Base-by-base conservation (phyloP, 148 eudicot species). In the Persicaria maculosa region DNA sequence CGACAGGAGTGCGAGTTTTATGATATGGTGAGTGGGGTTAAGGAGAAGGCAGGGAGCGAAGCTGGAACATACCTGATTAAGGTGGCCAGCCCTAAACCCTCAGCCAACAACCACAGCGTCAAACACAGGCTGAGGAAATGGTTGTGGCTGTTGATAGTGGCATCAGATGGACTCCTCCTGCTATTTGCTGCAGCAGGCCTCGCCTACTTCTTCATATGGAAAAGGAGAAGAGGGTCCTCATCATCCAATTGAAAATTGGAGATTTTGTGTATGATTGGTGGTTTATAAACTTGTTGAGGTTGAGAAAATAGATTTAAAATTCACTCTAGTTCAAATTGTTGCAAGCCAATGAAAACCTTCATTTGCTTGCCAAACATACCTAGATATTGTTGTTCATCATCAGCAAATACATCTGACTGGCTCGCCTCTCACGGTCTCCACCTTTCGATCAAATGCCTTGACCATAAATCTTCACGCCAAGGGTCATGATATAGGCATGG, bases 101-200 rank as follows among this genome's bases (percentile, higher is more conserved):
- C 40, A 31, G 76, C 12, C 4, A 65, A 74, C 48, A 75, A 76
- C 22, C 77, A 75, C 10, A 76, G 76, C 44, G 84, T 47, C 8
- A 88, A 77, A 76, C 69, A 72, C 44, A 86, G 90, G 44, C 81
- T 92, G 80, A 79, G 44, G 74, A 90, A 83, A 82, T 96, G 99
- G 99, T 83, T 82, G 15, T 80, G 89, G 83, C 67, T 89, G 44
- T 77, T 89, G 57, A 82, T 96, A 7, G 90, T 81, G 15, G 88
- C 79, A 31, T 92, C 62, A 75, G 99, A 96, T 89, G 97, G 89
- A 2, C 47, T 90, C 44, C 73, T 90, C 3, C 72, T 90, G 76
- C 71, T 85, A 54, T 36, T 89, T 57, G 89, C 89, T 50, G 54
- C 85, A 22, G 97, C 82, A 71, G 97, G 86, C 11, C 7, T 92